phyloP scores from a whole-genome alignment of 2,329 filamentous ascomycete genomes.

The Curvularia sp. region DNA sequence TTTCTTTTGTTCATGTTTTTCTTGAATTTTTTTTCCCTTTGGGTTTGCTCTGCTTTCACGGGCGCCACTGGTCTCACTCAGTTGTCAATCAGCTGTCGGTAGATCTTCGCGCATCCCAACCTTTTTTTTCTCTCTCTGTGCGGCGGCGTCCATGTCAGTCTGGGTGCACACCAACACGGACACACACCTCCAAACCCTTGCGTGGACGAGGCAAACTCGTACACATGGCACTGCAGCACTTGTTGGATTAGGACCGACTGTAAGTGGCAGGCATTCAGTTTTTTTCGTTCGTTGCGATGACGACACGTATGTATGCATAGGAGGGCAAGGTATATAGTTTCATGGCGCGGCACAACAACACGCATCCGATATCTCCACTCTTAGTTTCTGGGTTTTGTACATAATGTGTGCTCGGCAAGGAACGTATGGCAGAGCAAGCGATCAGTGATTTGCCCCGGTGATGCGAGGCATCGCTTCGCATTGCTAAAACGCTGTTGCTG shows the following conservation, averaged over 20 bases:
- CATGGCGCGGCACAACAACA: conserved; percentile 21
- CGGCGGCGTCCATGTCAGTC: conserved; percentile 12
- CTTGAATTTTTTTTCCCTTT: neutral
- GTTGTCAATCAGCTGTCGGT: conserved; percentile 2
- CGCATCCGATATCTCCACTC: conserved; percentile 25
- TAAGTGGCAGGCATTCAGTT: conserved; percentile 7
- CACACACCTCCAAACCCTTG: conserved; percentile 11
- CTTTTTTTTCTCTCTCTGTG: conserved; percentile 19
- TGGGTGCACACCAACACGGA: conserved; percentile 9
- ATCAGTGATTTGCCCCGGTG: conserved; percentile 26
- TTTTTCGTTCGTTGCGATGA: conserved; percentile 28
- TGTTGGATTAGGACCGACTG: conserved; percentile 20
- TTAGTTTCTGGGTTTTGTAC: conserved; percentile 12
- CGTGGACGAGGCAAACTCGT: conserved; percentile 29
- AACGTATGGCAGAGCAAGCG: conserved; percentile 12
- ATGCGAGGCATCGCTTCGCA: conserved; percentile 17
- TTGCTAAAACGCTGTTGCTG: conserved; percentile 2
- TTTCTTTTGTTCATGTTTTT: neutral
- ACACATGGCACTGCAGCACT: conserved; percentile 34
- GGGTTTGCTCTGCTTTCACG: neutral
- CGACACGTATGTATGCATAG: conserved; percentile 38
- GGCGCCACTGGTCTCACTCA: neutral
- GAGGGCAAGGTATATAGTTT: conserved; percentile 12
- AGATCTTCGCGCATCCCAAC: conserved; percentile 10
- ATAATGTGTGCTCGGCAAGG: conserved; percentile 3